phyloP scores from a whole-genome alignment of 768 basidiomycete genomes.

The Rhizopogon vulgaris region DNA sequence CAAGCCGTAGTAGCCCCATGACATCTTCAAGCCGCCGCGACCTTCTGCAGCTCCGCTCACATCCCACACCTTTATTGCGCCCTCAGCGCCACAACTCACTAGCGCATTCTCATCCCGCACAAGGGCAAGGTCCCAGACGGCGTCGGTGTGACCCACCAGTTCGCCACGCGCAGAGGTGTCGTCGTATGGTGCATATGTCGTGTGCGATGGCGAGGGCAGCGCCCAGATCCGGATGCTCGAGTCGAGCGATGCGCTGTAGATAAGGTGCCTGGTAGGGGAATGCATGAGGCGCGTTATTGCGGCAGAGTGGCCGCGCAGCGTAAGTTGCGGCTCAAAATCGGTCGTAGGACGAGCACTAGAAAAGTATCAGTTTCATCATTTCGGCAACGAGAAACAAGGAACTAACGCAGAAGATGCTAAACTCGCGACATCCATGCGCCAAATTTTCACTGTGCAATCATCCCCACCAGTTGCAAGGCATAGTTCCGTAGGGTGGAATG shows the following conservation, averaged over 20 bases:
- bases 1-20: slow-evolving; percentile 76
- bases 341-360: slow-evolving; percentile 62
- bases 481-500: slow-evolving; percentile 83
- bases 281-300: slow-evolving; percentile 84
- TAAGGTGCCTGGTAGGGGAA: slow-evolving; percentile 63
- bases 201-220: slow-evolving; percentile 67
- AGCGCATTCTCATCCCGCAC: slow-evolving; percentile 78
- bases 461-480: slow-evolving; percentile 92
- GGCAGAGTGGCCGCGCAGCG: slow-evolving; percentile 88
- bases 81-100: slow-evolving; percentile 89
- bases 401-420: slow-evolving; percentile 76
- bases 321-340: slow-evolving; percentile 90
- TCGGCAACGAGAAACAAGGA: slow-evolving; percentile 5
- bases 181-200: slow-evolving; percentile 91
- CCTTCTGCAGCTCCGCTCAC: slow-evolving; percentile 62
- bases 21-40: slow-evolving; percentile 55
- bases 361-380: slow-evolving; percentile 9
- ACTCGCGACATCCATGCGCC: slow-evolving; percentile 78
- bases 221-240: slow-evolving; percentile 91
- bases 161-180: slow-evolving; percentile 69
- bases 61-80: slow-evolving; percentile 91
- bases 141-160: slow-evolving; percentile 90
- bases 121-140: slow-evolving; percentile 92
- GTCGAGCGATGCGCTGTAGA: slow-evolving; percentile 93
- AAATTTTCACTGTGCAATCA: slow-evolving; percentile 93